phyloP scores from a whole-genome alignment of 1,139 yeast species.

The Meyerozyma sp. region DNA sequence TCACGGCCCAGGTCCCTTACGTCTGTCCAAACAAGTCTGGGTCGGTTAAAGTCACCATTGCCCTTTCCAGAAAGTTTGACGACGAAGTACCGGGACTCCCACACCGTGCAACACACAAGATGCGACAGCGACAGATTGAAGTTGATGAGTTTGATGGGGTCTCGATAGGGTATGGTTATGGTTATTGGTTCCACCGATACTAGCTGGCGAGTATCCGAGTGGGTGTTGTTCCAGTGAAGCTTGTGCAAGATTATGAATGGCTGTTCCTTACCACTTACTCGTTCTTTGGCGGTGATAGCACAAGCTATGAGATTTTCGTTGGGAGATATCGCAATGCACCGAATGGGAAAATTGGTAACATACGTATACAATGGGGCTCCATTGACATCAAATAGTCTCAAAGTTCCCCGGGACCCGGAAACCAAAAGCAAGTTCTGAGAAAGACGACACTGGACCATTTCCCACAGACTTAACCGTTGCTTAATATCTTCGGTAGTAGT shows the following conservation, averaged over 20 bases:
- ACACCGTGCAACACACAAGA: constrained; percentile 74
- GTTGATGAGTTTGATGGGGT: constrained; percentile 69
- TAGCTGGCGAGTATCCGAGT: constrained; percentile 11
- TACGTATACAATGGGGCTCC: constrained; percentile 70
- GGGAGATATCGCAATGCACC: constrained; percentile 70
- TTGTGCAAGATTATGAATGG: constrained; percentile 72
- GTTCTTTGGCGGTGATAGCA: constrained; percentile 77
- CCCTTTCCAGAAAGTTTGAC: constrained; percentile 53
- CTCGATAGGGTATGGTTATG: constrained; percentile 79
- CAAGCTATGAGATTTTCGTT: constrained; percentile 65
- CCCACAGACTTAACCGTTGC: constrained; percentile 47
- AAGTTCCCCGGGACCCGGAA: constrained; percentile 69
- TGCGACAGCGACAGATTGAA: constrained; percentile 70
- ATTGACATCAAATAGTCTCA: constrained; percentile 58
- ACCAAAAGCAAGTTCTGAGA: constrained; percentile 58
- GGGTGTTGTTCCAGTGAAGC: constrained; percentile 22
- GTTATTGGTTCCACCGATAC: constrained; percentile 53
- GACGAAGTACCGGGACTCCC: constrained; percentile 75
- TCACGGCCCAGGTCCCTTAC: constrained; percentile 12
- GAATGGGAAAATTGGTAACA: constrained; percentile 66
- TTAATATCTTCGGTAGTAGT: constrained; percentile 17
- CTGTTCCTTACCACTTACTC: constrained; percentile 66
- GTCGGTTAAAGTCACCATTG: constrained; percentile 34
- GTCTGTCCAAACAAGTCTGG: constrained; percentile 54
- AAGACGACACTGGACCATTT: constrained; percentile 59